phyloP scores from a whole-genome alignment of 2,329 filamentous ascomycete genomes.

The Didymella segeticola region DNA sequence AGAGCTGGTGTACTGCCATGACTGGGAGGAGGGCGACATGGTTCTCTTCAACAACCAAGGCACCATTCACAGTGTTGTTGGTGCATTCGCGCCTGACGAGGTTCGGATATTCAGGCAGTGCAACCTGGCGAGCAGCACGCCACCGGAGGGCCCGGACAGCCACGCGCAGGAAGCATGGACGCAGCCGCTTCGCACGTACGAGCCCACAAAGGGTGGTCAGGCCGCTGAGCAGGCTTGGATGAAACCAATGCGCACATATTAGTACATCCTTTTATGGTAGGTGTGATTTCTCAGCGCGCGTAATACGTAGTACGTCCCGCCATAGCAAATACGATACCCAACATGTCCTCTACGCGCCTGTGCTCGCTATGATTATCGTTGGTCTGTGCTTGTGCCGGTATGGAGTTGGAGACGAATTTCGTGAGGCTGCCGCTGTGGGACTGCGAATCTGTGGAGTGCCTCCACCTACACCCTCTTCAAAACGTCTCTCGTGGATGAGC shows the following conservation, averaged over 20 bases:
- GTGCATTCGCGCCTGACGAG: conserved; percentile 75
- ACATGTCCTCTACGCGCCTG: conserved; percentile 4
- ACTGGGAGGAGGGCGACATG: conserved; percentile 79
- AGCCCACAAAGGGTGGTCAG: conserved; percentile 6
- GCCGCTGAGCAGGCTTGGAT: conserved; percentile 16
- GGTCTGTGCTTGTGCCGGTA: conserved; percentile 8
- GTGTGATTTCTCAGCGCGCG: too few relatives aligned
- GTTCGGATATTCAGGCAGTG: conserved; percentile 79
- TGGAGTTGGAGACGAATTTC: conserved; percentile 3
- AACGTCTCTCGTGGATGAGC: neutral
- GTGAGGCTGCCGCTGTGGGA: conserved; percentile 16
- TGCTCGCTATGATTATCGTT: conserved; percentile 7
- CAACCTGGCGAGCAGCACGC: conserved; percentile 72
- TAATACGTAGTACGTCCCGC: conserved; percentile 6
- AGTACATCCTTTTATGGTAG: conserved; percentile 6
- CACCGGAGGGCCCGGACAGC: conserved; percentile 56
- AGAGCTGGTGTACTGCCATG: conserved; percentile 71
- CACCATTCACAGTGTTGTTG: conserved; percentile 76
- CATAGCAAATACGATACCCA: conserved; percentile 14
- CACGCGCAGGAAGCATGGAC: conserved; percentile 10
- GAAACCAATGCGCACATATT: conserved; percentile 19
- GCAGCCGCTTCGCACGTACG: conserved; percentile 14
- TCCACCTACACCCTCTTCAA: conserved; percentile 1
- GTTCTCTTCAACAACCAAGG: conserved; percentile 82
- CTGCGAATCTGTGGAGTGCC: conserved; percentile 12